Base-by-base conservation (phyloP, 208 protist genomes). In the Crithidia fasciculata region DNA sequence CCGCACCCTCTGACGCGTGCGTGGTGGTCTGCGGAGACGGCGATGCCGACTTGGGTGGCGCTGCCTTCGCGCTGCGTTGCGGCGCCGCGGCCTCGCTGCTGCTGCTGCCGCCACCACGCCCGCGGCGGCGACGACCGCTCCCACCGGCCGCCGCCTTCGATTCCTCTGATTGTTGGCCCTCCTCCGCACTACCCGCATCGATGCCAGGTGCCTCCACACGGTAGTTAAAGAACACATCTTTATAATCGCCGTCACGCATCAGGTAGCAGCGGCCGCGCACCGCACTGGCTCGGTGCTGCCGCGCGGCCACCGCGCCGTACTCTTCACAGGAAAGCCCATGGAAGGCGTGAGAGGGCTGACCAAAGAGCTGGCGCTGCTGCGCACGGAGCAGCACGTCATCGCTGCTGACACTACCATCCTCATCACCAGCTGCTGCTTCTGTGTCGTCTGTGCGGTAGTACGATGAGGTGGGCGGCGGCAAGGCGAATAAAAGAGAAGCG, bases 321-420 rank as follows among this genome's bases (percentile, higher is more conserved):
- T 84, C 74, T 55, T 84, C 80, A 39, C 80, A 84, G 8, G 74
- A 66, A 2, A 84, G n/a, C 13, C 63, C 70, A 49, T 72, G 68
- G 15, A 80, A 67, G 63, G 76, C 41, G 8, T 53, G 63, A 18
- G 19, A 8, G 18, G 54, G 74, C 19, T n/a, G 58, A 5, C 60
- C 72, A 15, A 78, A 72, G 57, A 70, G 65, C 41, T 36, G 28
- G 6, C 50, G 73, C 9, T 36, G 66, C 37, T 68, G 59, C 43
- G 73, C 54, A 36, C 37, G 59, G 15, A 39, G 13, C 19, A 68
- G 37, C 18, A 47, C 69, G 37, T 43, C 54, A 55, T 49, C 68
- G 19, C 28, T 40, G 3, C 60, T 53, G 45, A 54, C 62, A 41
- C 6, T 16, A 4, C 60, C 19, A 19, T 40, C 16, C 3, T 44